Percentiles rank a stretch among this genome's conserved stretches.
These are phyloP conservation scores for Mucor sp. DNA, from an alignment of 371 early-diverging fungal genomes.

Conservation along the genomic window DNA sequence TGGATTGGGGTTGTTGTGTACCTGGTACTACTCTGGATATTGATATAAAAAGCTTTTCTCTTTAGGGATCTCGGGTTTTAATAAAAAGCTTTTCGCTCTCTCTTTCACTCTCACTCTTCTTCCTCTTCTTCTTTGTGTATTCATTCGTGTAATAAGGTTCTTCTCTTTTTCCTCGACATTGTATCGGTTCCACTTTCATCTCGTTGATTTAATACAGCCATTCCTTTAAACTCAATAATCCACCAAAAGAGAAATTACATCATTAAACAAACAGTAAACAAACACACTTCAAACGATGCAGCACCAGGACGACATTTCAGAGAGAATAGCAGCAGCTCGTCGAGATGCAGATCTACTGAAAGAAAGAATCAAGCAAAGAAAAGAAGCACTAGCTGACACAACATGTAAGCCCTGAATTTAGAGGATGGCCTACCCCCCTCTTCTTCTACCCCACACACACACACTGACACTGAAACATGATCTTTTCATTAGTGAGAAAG, in stretches of 20 bases:
- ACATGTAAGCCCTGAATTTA: conserved; percentile 69
- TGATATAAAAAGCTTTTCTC: not conserved
- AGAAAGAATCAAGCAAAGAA: conserved; percentile 93
- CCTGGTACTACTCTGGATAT: not conserved
- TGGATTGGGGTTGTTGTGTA: not conserved
- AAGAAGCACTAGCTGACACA: conserved; percentile 91
- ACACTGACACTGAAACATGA: not conserved
- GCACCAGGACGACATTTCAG: conserved; percentile 72
- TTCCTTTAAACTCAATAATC: not conserved
- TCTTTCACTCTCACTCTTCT: not conserved
- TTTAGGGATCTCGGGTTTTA: not conserved
- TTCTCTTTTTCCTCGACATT: not conserved
- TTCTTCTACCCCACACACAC: not conserved
- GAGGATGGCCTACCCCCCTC: not conserved
- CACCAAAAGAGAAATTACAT: not conserved
- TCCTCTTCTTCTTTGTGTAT: not conserved
- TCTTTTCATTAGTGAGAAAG: conserved; percentile 3
- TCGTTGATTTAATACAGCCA: not conserved
- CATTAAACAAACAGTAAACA: not conserved
- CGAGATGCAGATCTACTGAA: conserved; percentile 95
- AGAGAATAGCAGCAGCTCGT: conserved; percentile 87
- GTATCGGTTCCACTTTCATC: not conserved
- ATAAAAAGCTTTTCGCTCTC: not conserved
- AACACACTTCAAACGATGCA: not conserved
- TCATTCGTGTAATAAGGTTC: not conserved